A percentile compares a stretch with the other conserved stretches of the same genome.
Conservation (phyloP, 1,139 yeast genomes). For the Debaryomyces nepalensis region DNA sequence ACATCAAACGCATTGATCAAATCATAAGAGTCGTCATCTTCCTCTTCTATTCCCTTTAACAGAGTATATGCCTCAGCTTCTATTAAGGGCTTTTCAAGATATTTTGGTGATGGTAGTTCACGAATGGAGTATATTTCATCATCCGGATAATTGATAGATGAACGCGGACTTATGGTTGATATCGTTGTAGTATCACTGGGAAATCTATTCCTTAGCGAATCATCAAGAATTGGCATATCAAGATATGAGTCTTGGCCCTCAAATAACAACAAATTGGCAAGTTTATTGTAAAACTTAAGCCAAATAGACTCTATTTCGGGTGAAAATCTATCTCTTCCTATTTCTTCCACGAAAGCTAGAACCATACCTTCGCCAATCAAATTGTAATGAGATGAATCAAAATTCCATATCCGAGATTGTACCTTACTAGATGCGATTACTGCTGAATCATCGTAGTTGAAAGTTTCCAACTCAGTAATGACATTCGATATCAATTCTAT, state of each 20-base stretch:
- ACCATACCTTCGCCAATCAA: slow-evolving; percentile 30
- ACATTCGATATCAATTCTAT: slow-evolving; percentile 25
- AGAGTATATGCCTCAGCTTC: not conserved
- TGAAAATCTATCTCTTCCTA: slow-evolving; percentile 17
- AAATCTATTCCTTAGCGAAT: not conserved
- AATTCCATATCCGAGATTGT: slow-evolving; percentile 26
- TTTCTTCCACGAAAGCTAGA: slow-evolving; percentile 21
- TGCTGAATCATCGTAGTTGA: slow-evolving; percentile 14
- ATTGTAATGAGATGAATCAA: slow-evolving; percentile 21
- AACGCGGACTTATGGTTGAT: not conserved
- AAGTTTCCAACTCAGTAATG: slow-evolving; percentile 21
- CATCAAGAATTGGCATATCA: slow-evolving; percentile 2
- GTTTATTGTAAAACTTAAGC: slow-evolving; percentile 22
- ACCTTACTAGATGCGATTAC: slow-evolving; percentile 20
- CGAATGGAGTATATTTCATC: slow-evolving; percentile 7
- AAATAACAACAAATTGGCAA: slow-evolving; percentile 22
- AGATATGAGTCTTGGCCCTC: slow-evolving; percentile 17
- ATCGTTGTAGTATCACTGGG: not conserved
- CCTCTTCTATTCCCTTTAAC: slow-evolving; percentile 8
- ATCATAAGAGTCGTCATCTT: slow-evolving; percentile 21
- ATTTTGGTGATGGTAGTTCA: slow-evolving; percentile 2
- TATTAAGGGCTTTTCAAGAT: not conserved
- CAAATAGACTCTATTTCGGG: slow-evolving; percentile 20
- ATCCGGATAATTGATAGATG: slow-evolving; percentile 3
- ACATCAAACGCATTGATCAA: slow-evolving; percentile 22